These are phyloP conservation scores for Adansonia grandidieri DNA, from an alignment of 441 rosid genomes.

Conservation along the genomic window DNA sequence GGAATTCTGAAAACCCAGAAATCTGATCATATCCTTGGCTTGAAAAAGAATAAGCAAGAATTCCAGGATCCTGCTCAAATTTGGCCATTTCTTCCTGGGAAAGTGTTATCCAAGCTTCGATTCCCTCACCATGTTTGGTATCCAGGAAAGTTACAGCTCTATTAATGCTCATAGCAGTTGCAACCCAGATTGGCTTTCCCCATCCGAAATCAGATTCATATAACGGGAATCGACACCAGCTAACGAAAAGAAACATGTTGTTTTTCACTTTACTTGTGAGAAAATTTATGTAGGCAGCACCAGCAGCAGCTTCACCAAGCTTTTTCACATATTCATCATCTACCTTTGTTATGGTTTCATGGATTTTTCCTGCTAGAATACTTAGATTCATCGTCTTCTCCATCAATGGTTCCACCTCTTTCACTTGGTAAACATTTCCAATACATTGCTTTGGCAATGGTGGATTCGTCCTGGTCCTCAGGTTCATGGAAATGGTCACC, in stretches of 20 bases:
- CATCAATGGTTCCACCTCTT: background rate
- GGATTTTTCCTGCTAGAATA: background rate
- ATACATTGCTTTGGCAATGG: background rate
- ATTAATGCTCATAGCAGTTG: background rate
- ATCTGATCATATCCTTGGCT: background rate
- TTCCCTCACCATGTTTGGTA: conserved; percentile 35
- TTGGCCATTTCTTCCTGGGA: conserved; percentile 27
- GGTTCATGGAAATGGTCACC: background rate
- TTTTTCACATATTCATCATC: conserved; percentile 16
- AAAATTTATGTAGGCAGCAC: background rate
- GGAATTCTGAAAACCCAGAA: background rate
- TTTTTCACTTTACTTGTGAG: background rate
- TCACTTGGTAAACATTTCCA: background rate
- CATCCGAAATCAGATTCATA: conserved; percentile 40
- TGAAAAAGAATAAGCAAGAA: background rate
- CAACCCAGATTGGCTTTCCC: conserved; percentile 37
- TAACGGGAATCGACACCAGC: conserved; percentile 39
- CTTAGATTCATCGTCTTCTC: background rate
- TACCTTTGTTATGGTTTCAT: background rate
- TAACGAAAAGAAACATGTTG: conserved; percentile 13
- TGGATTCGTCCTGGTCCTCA: background rate
- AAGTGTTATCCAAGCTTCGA: conserved; percentile 39
- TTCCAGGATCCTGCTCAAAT: conserved; percentile 25
- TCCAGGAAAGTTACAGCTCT: conserved; percentile 17
- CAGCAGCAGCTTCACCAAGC: background rate